Evolutionary conservation across 129 eudicot species (phyloP).

Genomic region (Flaveria ramosissima): DNA sequence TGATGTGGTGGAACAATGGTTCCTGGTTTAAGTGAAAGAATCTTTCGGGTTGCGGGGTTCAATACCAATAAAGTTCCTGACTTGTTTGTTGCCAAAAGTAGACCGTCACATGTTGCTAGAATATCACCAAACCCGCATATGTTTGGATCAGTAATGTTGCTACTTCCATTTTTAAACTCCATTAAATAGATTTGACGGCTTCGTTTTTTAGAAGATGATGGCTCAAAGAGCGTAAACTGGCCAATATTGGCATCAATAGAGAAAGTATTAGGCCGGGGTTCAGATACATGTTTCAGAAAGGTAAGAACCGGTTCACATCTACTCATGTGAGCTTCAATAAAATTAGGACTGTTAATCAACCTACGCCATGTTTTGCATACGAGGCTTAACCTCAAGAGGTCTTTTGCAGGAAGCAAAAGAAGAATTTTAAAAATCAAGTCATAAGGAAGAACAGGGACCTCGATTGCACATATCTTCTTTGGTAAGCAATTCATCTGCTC

Average conservation of each 20-base stretch:
- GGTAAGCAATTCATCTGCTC: conserved; percentile 25
- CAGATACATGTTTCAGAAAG: conserved; percentile 28
- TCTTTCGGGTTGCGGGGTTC: conserved; percentile 46
- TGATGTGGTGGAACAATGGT: conserved; percentile 29
- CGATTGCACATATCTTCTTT: conserved; percentile 16
- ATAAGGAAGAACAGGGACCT: conserved; percentile 33
- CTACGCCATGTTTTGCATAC: conserved; percentile 42
- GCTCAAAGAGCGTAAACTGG: conserved; percentile 29
- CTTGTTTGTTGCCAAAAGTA: conserved; percentile 34
- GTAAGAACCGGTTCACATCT: conserved; percentile 34
- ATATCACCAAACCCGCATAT: conserved; percentile 38
- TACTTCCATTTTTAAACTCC: conserved; percentile 29
- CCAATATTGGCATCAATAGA: conserved; percentile 22
- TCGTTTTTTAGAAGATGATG: conserved; percentile 11
- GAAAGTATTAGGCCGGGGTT: conserved; percentile 23
- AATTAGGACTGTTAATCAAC: conserved; percentile 36
- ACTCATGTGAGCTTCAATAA: conserved; percentile 35
- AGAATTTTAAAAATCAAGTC: conserved; percentile 46
- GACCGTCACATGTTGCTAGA: conserved; percentile 41
- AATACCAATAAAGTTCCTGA: conserved; percentile 27
- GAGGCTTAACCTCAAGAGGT: conserved; percentile 29
- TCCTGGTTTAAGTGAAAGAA: conserved; percentile 35
- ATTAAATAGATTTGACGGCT: conserved; percentile 24
- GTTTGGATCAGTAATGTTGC: conserved; percentile 20
- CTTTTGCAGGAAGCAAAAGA: conserved; percentile 42